Base-by-base conservation (phyloP, 176 grass and related monocot genomes). In the Ensete ventricosum region DNA sequence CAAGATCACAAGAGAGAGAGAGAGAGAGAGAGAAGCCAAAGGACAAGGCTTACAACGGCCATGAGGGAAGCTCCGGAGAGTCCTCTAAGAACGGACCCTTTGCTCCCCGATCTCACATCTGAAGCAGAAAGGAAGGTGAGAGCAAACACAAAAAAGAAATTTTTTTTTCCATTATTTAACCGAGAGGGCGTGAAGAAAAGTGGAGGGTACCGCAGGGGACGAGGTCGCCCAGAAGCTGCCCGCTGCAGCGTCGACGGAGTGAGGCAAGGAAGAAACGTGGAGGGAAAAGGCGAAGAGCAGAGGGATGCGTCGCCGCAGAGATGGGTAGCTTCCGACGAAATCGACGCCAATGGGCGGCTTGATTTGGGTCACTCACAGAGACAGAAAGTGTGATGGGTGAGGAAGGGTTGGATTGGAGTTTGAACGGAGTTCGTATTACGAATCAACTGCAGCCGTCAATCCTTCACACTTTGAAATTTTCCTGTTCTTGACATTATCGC, bases 51-150 rank as follows among this genome's bases (percentile, higher is more conserved):
- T 76, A 97, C 94, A 48, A 71, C 63, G 77, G 77, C 80, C 94
- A 87, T 93, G 52, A 97, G 85, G n/a, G 94, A 86, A 85, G 85
- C 83, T 22, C 94, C 90, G 81, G 86, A 79, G 67, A 93, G 62
- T 17, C 90, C 90, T 70, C 94, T 90, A 23, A 78, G 84, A 87
- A 97, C 85, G 74, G 94, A 97, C 0, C 88, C 94, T 83, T 87
- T 87, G 66, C 90, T 97, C 50, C 94, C 82, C 25, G 90, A 93
- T 80, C 90, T 85, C 72, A 83, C 66, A 93, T 97, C 94, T 96
- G 23, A 75, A 69, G 25, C 8, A 63, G 11, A 73, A 53, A 79
- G 6, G 16, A 13, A 23, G 50, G 51, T 43, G 34, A 60, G 57
- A 14, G n/a, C 57, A 60, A 60, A n/a, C 9, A 60, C 57, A 60